Conservation (phyloP, 306 rosid genomes). For the Pterocarpus macrocarpus region DNA sequence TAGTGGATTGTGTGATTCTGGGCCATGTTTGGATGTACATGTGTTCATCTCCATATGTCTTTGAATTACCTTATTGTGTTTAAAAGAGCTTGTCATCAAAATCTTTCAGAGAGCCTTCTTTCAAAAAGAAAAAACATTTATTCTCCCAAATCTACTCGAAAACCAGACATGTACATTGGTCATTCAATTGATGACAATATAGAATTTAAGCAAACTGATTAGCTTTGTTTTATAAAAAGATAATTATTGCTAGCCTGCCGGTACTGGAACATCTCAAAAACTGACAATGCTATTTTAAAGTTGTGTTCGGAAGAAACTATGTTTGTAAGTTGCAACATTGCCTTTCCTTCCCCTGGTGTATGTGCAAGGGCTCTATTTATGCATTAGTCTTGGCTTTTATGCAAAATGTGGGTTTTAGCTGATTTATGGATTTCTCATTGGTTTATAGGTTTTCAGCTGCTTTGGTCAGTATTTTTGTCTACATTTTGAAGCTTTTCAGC, state of each 20-base stretch:
- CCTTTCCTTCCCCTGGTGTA: background rate
- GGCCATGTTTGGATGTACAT: slow-evolving; percentile 1
- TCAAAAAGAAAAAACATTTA: no score
- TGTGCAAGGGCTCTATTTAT: background rate
- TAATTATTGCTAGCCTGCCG: background rate
- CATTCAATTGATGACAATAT: slow-evolving; percentile 16
- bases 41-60: background rate
- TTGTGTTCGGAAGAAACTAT: background rate
- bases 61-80: background rate
- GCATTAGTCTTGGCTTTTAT: background rate
- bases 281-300: background rate
- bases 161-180: background rate
- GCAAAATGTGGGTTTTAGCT: slow-evolving; percentile 30
- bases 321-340: background rate
- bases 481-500: slow-evolving; percentile 94
- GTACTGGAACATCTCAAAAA: slow-evolving; percentile 2
- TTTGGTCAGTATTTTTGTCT: slow-evolving; percentile 90
- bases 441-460: slow-evolving; percentile 86
- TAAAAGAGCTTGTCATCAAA: background rate
- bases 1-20: slow-evolving; percentile 28
- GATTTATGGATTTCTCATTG: slow-evolving; percentile 34
- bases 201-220: slow-evolving; percentile 24
- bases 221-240: background rate
- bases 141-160: no score
- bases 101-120: background rate